Conservation (phyloP, 768 basidiomycete species). For the Kwoniella pini region DNA sequence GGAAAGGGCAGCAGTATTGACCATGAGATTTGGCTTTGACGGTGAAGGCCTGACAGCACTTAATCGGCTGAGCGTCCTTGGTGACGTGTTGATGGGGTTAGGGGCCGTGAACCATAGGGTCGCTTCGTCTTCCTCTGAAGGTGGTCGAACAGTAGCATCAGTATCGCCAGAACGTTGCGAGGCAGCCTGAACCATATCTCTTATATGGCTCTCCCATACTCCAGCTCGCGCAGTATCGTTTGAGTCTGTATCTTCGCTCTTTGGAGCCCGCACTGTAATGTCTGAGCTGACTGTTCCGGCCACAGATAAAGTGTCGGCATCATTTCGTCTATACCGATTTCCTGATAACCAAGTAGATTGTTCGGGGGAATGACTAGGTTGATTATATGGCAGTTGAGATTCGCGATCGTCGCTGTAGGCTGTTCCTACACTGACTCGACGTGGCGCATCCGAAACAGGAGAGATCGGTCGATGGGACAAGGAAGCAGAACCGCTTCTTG, state of each 20-base stretch:
- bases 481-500: slow-evolving; percentile 29
- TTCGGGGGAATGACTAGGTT: slow-evolving; percentile 24
- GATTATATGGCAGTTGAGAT: slow-evolving; percentile 26
- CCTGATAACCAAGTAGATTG: slow-evolving; percentile 20
- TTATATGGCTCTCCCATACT: slow-evolving; percentile 36
- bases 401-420: slow-evolving; percentile 20
- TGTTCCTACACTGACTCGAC: slow-evolving; percentile 31
- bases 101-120: slow-evolving; percentile 47
- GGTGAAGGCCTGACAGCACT: slow-evolving; percentile 35
- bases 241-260: slow-evolving; percentile 43
- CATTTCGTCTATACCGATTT: slow-evolving; percentile 16
- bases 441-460: slow-evolving; percentile 12
- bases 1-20: slow-evolving; percentile 27
- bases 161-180: slow-evolving; percentile 10
- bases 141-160: slow-evolving; percentile 2
- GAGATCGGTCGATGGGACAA: slow-evolving; percentile 9
- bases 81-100: slow-evolving; percentile 5
- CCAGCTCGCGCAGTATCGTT: slow-evolving; percentile 47
- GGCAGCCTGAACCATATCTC: slow-evolving; percentile 32
- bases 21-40: slow-evolving; percentile 29
- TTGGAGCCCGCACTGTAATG: slow-evolving; percentile 28
- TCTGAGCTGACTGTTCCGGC: slow-evolving; percentile 43
- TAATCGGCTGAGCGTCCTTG: slow-evolving; percentile 9
- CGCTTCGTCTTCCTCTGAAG: slow-evolving; percentile 47
- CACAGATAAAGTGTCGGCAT: slow-evolving; percentile 29